A percentile compares a stretch with the other conserved stretches of the same genome.
phyloP scores from a whole-genome alignment of 805 yeast species.

The Cyberlindnera petersonii region DNA sequence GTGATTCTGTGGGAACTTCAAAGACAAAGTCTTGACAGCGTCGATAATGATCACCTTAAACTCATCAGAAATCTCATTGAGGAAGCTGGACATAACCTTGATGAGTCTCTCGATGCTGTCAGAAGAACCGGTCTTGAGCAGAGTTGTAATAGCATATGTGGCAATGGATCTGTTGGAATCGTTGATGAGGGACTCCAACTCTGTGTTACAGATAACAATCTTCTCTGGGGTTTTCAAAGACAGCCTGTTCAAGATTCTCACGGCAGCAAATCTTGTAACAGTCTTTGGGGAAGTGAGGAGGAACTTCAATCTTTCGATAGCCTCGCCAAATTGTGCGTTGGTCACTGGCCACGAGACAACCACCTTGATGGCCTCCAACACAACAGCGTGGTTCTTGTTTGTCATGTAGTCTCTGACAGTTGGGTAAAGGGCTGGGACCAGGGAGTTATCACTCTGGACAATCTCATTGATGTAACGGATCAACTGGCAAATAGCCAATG shows the following conservation, averaged over 20 bases:
- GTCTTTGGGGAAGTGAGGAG: slow-evolving; percentile 85
- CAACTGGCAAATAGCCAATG: slow-evolving; percentile 81
- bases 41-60: slow-evolving; percentile 93
- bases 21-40: slow-evolving; percentile 86
- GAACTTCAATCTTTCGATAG: slow-evolving; percentile 69
- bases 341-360: slow-evolving; percentile 40
- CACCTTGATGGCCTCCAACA: slow-evolving; percentile 82
- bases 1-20: slow-evolving; percentile 91
- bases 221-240: slow-evolving; percentile 80
- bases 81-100: slow-evolving; percentile 78
- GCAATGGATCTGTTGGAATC: slow-evolving; percentile 90
- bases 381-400: slow-evolving; percentile 84
- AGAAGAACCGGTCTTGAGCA: slow-evolving; percentile 90
- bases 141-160: slow-evolving; percentile 94
- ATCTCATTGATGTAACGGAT: slow-evolving; percentile 77
- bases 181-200: slow-evolving; percentile 80
- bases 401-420: slow-evolving; percentile 66
- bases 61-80: slow-evolving; percentile 94
- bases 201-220: slow-evolving; percentile 73
- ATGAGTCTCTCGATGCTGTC: slow-evolving; percentile 86
- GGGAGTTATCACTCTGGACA: slow-evolving; percentile 64
- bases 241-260: slow-evolving; percentile 79
- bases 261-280: slow-evolving; percentile 89
- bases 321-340: slow-evolving; percentile 63
- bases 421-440: slow-evolving; percentile 54